Conservation (phyloP, 495 filamentous ascomycete species). For the Penicillium mononematosum region DNA sequence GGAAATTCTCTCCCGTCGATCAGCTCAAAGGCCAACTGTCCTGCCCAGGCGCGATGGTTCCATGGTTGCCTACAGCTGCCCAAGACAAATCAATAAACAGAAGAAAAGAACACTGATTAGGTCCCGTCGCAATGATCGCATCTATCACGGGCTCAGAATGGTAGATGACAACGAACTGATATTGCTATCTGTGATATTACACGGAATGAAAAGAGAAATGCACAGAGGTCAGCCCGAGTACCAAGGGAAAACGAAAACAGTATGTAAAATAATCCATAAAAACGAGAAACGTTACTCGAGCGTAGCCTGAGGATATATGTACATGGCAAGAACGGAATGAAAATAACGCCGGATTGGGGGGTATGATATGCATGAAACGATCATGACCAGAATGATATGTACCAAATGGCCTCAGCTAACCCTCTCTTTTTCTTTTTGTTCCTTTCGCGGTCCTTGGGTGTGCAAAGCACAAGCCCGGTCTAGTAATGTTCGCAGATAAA, state of each 20-base stretch:
- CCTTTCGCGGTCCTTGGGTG: neutral
- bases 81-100: too few relatives aligned
- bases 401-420: conserved; percentile 17
- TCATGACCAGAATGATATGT: conserved; percentile 25
- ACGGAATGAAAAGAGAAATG: neutral
- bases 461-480: neutral
- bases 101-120: too few relatives aligned
- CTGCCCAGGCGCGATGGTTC: too few relatives aligned
- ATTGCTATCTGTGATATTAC: neutral
- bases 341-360: conserved; percentile 24
- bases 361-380: conserved; percentile 32
- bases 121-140: too few relatives aligned
- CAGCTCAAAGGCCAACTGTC: too few relatives aligned
- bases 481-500: neutral
- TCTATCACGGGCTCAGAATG: too few relatives aligned
- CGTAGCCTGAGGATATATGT: neutral
- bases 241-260: neutral
- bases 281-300: neutral
- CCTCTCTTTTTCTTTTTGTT: conserved; percentile 1
- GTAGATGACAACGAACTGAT: too few relatives aligned
- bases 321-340: conserved; percentile 4
- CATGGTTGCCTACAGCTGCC: too few relatives aligned
- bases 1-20: too few relatives aligned
- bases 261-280: neutral
- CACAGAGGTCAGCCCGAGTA: neutral